Evolutionary conservation across 139 green algal species (phyloP), one percentile per base, ranked within the genome.

Genomic region (Penium margaritaceum): DNA sequence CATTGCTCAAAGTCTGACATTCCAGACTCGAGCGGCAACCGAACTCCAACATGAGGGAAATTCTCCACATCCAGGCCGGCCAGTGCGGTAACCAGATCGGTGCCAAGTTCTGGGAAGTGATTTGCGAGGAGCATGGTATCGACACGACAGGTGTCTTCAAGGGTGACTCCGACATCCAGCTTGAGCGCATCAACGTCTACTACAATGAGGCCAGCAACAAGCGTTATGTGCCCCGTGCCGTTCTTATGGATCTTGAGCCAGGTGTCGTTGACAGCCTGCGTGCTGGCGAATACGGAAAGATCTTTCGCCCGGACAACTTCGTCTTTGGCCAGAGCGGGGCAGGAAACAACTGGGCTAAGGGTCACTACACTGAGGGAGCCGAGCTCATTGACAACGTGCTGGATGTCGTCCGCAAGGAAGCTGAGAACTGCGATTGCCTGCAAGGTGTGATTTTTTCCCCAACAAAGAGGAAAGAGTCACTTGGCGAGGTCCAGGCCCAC

Each of bases 171-270:
- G 94, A 98, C 81, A 87, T 99, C 54, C 94, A 98, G 87, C 84
- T 99, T 54, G 94, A 99, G 88, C 89, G 94, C 71, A 94, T 99
- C 85, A 99, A 98, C 79, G 94, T 99, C 14, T 99, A 99, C 87
- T 99, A 95, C 88, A 99, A 97, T 79, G 94, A 99, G 85, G 94
- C 94, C 60, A 93, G 87, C 34, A 93, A 92, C n/a, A 93, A 90
- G 60, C 90, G 94, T 44, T 98, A 98, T 72, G 94, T 98, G 63
- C 94, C 94, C 37, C 89, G 94, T 33, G 94, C 91, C 64, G 90
- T 98, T 65, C 89, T 99, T 34, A 94, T 97, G 86, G 94, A 99
- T 77, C 84, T 99, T 72, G 94, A 98, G 86, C 94, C 94, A 35
- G 93, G 93, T 37, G 96, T 91, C 70, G 97, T 87, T 76, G 93